Conservation (phyloP, 345 rosid species). For the Aethionema arabicum region DNA sequence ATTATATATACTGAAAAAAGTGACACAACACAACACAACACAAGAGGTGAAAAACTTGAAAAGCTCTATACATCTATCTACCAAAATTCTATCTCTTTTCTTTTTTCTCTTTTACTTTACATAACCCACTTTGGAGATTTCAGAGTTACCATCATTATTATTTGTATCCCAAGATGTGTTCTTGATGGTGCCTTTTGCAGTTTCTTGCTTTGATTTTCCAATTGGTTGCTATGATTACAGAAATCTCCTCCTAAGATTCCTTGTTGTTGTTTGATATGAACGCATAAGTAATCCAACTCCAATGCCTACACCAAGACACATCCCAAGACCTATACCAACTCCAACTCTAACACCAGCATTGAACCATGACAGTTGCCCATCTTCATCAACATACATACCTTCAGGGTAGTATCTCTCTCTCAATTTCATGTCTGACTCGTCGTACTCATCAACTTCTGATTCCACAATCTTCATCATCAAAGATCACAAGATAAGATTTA, state of each 20-base stretch:
- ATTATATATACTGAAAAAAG: constrained; percentile 13
- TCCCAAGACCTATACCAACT: constrained; percentile 92
- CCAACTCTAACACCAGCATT: constrained; percentile 96
- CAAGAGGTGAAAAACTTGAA: constrained; percentile 8
- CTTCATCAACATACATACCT: constrained; percentile 72
- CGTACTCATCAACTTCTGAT: constrained; percentile 50
- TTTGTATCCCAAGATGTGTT: constrained; percentile 12
- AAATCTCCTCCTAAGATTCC: constrained; percentile 87
- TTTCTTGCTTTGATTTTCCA: background rate
- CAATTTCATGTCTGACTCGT: constrained; percentile 56
- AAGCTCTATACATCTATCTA: constrained; percentile 39
- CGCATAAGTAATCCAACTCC: constrained; percentile 97
- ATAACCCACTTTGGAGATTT: constrained; percentile 11
- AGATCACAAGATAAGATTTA: background rate
- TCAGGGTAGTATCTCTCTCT: constrained; percentile 49
- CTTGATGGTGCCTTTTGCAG: background rate
- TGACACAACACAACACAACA: too few species aligned
- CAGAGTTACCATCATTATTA: constrained; percentile 17
- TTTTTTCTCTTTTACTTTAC: background rate
- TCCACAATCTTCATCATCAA: constrained; percentile 47
- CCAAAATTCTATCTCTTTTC: constrained; percentile 34
- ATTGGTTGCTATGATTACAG: constrained; percentile 42
- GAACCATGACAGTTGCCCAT: constrained; percentile 90
- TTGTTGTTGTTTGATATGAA: constrained; percentile 89
- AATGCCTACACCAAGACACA: constrained; percentile 87